Conservation (phyloP, 805 yeast species). For the Starmerella stigmatis region DNA sequence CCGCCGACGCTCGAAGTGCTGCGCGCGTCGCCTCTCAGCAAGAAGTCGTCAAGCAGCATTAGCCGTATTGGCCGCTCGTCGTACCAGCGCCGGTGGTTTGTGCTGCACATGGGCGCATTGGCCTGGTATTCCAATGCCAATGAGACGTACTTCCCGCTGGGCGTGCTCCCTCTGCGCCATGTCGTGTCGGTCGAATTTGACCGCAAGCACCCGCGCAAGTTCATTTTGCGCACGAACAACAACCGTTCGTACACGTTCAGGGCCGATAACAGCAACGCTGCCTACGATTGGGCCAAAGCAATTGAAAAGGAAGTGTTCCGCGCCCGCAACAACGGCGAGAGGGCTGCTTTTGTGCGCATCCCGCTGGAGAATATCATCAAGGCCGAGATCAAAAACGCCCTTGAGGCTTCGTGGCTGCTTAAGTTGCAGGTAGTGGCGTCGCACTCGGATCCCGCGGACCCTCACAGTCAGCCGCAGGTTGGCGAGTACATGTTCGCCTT, state of each 20-base stretch:
- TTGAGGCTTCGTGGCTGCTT: conserved; percentile 44
- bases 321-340: conserved; percentile 54
- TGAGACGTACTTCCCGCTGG: conserved; percentile 72
- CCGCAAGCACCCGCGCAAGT: conserved; percentile 36
- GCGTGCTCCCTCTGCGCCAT: conserved; percentile 59
- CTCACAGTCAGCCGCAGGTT: neutral
- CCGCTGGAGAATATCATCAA: conserved; percentile 62
- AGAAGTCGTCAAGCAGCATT: conserved; percentile 30
- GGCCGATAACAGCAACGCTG: conserved; percentile 63
- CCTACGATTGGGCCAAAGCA: conserved; percentile 68
- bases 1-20: conserved; percentile 36
- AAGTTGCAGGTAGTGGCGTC: conserved; percentile 8
- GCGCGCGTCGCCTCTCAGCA: conserved; percentile 42
- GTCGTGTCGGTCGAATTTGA: conserved; percentile 51
- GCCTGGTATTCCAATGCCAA: conserved; percentile 60
- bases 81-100: conserved; percentile 63
- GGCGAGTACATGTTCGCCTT: conserved; percentile 14
- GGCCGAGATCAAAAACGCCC: conserved; percentile 44
- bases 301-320: conserved; percentile 71
- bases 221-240: conserved; percentile 48
- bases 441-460: neutral
- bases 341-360: conserved; percentile 64
- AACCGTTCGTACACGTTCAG: conserved; percentile 50
- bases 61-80: conserved; percentile 25
- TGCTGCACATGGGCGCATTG: conserved; percentile 57